Evolutionary conservation across 805 yeast species (phyloP).

Genomic region (Starmerella sirachaensis): DNA sequence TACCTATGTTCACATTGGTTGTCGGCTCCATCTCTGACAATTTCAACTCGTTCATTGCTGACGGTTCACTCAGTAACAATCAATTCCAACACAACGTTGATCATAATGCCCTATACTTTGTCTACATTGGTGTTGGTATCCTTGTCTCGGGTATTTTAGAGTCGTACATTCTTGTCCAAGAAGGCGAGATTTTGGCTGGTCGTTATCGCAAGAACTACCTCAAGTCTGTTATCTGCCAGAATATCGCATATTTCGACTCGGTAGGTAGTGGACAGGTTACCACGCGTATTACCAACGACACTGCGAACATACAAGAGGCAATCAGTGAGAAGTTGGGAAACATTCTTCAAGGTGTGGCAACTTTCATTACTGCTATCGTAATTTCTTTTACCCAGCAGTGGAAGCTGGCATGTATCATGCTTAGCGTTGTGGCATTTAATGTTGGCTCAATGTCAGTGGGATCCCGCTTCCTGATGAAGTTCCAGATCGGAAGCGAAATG

Average conservation of each 20-base stretch:
- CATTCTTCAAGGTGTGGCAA: constrained; percentile 30
- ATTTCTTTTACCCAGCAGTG: constrained; percentile 30
- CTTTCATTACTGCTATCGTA: constrained; percentile 31
- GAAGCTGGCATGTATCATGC: constrained; percentile 29
- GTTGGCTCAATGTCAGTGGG: constrained; percentile 25
- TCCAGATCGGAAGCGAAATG: constrained; percentile 19
- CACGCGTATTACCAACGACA: constrained; percentile 33
- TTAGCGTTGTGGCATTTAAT: constrained; percentile 28
- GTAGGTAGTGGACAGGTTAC: constrained; percentile 36
- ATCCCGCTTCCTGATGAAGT: constrained; percentile 26
- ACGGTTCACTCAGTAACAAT: constrained; percentile 17
- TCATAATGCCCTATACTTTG: constrained; percentile 31
- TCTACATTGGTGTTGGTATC: constrained; percentile 32
- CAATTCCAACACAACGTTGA: constrained; percentile 29
- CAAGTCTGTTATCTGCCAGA: constrained; percentile 31
- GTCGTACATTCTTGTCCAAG: constrained; percentile 29
- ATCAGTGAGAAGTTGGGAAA: constrained; percentile 34
- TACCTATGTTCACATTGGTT: constrained; percentile 34
- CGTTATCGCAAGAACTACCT: constrained; percentile 31
- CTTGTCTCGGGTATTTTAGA: constrained; percentile 27
- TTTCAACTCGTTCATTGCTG: constrained; percentile 28
- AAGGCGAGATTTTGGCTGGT: constrained; percentile 34
- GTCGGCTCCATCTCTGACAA: constrained; percentile 32
- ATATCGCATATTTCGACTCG: constrained; percentile 33
- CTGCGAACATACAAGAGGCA: constrained; percentile 33